Conservation (phyloP, 1,139 yeast genomes). For the Scheffersomyces titani region DNA sequence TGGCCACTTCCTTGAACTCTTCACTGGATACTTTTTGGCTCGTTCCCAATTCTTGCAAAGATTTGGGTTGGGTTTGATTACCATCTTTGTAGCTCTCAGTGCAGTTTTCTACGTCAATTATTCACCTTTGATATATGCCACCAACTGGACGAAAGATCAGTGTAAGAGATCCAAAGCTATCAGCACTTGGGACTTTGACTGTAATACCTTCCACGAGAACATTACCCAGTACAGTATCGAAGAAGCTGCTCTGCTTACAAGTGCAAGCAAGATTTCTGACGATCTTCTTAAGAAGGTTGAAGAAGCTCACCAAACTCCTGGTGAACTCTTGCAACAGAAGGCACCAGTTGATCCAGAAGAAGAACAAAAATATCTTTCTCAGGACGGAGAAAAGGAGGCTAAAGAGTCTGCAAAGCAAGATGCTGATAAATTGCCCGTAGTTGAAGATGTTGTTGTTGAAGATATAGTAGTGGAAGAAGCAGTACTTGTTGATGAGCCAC, state of each 20-base stretch:
- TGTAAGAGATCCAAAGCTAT: conserved; percentile 67
- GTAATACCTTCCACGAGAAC: conserved; percentile 53
- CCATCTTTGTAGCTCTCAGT: conserved; percentile 50
- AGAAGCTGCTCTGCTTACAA: conserved; percentile 9
- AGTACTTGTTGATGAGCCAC: not conserved
- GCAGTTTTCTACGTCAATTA: conserved; percentile 60
- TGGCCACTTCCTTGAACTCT: conserved; percentile 77
- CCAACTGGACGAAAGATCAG: conserved; percentile 72
- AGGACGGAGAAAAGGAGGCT: conserved; percentile 20
- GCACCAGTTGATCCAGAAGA: not conserved
- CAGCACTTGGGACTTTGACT: conserved; percentile 82
- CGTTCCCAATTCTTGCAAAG: conserved; percentile 34
- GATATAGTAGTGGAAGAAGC: conserved; percentile 5
- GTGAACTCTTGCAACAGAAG: not conserved
- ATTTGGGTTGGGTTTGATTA: conserved; percentile 46
- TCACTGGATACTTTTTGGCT: conserved; percentile 50
- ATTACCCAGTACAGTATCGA: conserved; percentile 24
- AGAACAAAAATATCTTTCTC: conserved; percentile 2
- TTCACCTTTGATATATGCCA: conserved; percentile 76
- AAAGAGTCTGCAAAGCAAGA: conserved; percentile 5
- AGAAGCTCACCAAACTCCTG: conserved; percentile 5
- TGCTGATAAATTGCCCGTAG: not conserved
- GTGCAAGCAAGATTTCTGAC: conserved; percentile 3
- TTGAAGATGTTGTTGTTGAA: conserved; percentile 1
- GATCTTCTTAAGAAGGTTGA: conserved; percentile 1